Percentiles rank a stretch among this genome's conserved stretches.
Evolutionary conservation across 495 filamentous ascomycete genomes (phyloP).

Genomic region (Acidomyces sp.): DNA sequence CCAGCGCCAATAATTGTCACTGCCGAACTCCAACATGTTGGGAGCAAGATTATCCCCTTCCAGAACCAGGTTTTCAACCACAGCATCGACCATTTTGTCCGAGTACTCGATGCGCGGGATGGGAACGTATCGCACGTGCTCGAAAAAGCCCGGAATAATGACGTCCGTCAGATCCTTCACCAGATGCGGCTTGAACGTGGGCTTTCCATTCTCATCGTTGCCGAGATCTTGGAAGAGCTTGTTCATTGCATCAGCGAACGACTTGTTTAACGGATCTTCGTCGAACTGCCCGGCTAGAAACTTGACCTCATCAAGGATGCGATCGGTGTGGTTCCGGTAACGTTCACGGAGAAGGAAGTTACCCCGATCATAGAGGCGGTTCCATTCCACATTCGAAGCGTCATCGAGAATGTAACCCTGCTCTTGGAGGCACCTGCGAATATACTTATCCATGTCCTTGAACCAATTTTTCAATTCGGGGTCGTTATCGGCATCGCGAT

Average conservation of each 20-base stretch:
- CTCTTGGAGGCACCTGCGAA: conserved; percentile 73
- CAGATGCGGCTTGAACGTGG: conserved; percentile 81
- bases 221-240: conserved; percentile 84
- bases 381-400: conserved; percentile 68
- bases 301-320: conserved; percentile 76
- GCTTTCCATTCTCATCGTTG: conserved; percentile 69
- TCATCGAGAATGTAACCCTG: conserved; percentile 87
- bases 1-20: conserved; percentile 92
- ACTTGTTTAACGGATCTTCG: conserved; percentile 69
- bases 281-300: conserved; percentile 85
- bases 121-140: conserved; percentile 82
- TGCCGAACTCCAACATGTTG: conserved; percentile 79
- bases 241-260: conserved; percentile 58
- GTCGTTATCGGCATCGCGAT: conserved; percentile 80
- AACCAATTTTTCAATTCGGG: conserved; percentile 86
- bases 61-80: conserved; percentile 87
- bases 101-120: conserved; percentile 89
- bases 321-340: conserved; percentile 78
- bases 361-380: conserved; percentile 71
- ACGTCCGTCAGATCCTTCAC: conserved; percentile 78
- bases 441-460: conserved; percentile 58
- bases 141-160: conserved; percentile 72
- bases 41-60: conserved; percentile 97
- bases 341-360: conserved; percentile 78
- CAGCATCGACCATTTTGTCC: conserved; percentile 69